phyloP scores from a whole-genome alignment of 1,284 basidiomycete genomes.

The Dichomitus squalens region DNA sequence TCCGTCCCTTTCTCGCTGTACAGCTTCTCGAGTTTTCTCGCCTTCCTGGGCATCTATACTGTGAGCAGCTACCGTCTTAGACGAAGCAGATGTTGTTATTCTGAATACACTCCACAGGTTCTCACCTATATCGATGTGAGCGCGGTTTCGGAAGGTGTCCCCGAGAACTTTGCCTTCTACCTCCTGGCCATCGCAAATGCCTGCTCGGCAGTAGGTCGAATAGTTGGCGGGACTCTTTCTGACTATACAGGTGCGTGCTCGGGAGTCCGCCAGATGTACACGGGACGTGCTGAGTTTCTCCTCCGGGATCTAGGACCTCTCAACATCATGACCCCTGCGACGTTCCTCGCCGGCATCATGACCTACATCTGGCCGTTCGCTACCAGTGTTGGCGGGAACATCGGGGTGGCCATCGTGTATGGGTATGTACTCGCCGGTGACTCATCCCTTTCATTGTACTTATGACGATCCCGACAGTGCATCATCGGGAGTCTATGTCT shows the following conservation, averaged over 20 bases:
- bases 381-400: constrained; percentile 39
- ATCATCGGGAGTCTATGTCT: constrained; percentile 57
- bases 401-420: constrained; percentile 51
- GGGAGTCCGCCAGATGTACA: not conserved
- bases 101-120: constrained; percentile 38
- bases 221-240: constrained; percentile 41
- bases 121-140: constrained; percentile 52
- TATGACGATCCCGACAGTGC: constrained; percentile 36
- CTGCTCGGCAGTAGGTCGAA: constrained; percentile 43
- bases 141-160: constrained; percentile 39
- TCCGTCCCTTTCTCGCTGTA: constrained; percentile 46
- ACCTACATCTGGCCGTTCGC: constrained; percentile 65
- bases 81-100: not conserved
- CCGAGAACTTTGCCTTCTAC: constrained; percentile 44
- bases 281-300: not conserved
- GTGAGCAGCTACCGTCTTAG: constrained; percentile 15
- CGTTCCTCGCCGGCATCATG: constrained; percentile 48
- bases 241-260: constrained; percentile 40
- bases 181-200: constrained; percentile 50
- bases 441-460: not conserved
- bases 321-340: constrained; percentile 59
- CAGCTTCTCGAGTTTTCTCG: constrained; percentile 43
- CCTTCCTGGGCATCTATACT: constrained; percentile 65
- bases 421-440: constrained; percentile 41
- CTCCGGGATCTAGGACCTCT: constrained; percentile 48